phyloP scores from a whole-genome alignment of 129 eudicot genomes.

The Arctium lappa region DNA sequence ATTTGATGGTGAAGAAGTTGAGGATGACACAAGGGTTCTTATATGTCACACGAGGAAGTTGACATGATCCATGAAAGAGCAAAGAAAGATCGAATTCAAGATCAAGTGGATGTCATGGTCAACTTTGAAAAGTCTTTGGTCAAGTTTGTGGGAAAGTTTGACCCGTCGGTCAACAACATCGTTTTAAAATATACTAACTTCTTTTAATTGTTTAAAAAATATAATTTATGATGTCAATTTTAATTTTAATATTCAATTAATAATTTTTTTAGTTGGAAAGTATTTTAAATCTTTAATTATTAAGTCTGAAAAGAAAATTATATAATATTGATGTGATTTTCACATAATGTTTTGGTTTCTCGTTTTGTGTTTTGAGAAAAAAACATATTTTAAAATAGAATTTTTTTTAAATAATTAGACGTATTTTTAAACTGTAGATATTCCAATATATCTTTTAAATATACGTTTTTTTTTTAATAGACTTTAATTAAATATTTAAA shows the following conservation, averaged over 20 bases:
- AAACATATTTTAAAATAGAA: too few species aligned
- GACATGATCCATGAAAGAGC: slow-evolving; percentile 11
- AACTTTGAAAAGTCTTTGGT: slow-evolving; percentile 21
- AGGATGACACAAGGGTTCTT: background rate
- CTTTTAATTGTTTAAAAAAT: background rate
- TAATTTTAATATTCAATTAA: background rate
- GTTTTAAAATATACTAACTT: too few species aligned
- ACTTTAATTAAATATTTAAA: too few species aligned
- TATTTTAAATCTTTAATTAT: background rate
- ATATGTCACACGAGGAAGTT: slow-evolving; percentile 15
- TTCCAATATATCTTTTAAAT: too few species aligned
- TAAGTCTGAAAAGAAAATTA: too few species aligned
- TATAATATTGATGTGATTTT: too few species aligned
- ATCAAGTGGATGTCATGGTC: background rate
- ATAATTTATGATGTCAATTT: too few species aligned
- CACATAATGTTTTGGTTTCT: too few species aligned
- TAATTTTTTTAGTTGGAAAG: background rate
- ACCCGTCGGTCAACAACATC: background rate
- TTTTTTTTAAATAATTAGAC: too few species aligned
- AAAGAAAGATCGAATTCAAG: background rate
- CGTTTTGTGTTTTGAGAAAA: too few species aligned
- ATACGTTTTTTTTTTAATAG: too few species aligned
- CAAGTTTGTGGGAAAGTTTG: slow-evolving; percentile 4
- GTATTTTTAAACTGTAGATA: too few species aligned
- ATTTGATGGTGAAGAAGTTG: background rate